A percentile compares a stretch with the other conserved stretches of the same genome.
phyloP scores from a whole-genome alignment of 2,329 filamentous ascomycete genomes.

The Pyrenochaeta sp. region DNA sequence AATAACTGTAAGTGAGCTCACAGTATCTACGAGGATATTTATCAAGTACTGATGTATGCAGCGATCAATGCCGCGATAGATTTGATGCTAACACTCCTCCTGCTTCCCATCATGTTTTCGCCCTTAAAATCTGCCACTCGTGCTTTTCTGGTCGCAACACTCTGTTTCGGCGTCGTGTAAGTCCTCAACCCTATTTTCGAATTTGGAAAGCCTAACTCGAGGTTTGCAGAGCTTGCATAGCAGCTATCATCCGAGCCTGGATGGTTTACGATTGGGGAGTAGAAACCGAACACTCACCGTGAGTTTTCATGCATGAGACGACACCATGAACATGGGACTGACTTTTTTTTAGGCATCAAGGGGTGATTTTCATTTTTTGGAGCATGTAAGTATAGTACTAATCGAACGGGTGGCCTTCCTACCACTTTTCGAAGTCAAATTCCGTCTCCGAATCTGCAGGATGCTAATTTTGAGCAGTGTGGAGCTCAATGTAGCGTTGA shows the following conservation, averaged over 20 bases:
- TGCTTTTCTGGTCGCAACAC: conserved; percentile 34
- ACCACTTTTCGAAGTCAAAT: conserved; percentile 3
- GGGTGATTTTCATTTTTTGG: conserved; percentile 10
- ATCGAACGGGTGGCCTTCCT: too few species aligned
- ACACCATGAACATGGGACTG: not conserved
- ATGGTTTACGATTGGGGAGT: conserved; percentile 16
- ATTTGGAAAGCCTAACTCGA: conserved; percentile 1
- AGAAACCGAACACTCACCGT: too few species aligned
- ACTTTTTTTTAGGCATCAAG: conserved; percentile 5
- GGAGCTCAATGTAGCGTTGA: conserved; percentile 11
- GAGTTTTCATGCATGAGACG: too few species aligned
- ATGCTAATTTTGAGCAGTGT: conserved; percentile 12
- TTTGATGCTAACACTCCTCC: conserved; percentile 44
- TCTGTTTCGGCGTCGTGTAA: conserved; percentile 40
- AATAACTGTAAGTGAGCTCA: conserved; percentile 47
- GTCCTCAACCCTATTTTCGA: too few species aligned
- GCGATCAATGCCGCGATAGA: conserved; percentile 31
- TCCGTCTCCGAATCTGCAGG: conserved; percentile 6
- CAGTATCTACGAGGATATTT: not conserved
- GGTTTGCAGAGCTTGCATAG: conserved; percentile 40
- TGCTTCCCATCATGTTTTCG: conserved; percentile 49
- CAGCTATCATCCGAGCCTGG: conserved; percentile 47
- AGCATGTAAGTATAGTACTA: conserved; percentile 22
- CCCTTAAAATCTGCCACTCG: conserved; percentile 46
- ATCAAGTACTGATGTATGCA: not conserved